Percentiles rank a stretch among this genome's conserved stretches.
These are phyloP conservation scores for Debaryomycetaceae sp. DNA, from an alignment of 1,139 yeast genomes.

Conservation along the genomic window DNA sequence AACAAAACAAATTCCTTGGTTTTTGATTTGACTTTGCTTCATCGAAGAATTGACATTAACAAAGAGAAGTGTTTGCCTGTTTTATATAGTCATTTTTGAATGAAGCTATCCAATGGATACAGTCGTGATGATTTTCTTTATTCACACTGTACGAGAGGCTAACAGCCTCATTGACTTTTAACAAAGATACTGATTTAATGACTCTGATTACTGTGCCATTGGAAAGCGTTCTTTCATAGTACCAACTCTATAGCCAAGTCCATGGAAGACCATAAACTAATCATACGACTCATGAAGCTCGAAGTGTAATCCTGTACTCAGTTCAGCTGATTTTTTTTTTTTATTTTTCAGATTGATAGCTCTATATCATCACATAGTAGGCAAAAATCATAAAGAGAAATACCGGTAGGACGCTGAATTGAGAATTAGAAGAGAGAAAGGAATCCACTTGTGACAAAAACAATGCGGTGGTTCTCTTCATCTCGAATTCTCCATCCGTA, in stretches of 20 bases:
- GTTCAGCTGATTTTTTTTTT: not conserved
- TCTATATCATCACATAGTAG: not conserved
- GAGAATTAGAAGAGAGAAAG: not conserved
- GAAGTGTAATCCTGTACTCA: not conserved
- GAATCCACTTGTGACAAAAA: not conserved
- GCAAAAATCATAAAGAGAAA: not conserved
- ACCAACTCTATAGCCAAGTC: not conserved
- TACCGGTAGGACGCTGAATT: not conserved
- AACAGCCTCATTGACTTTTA: conserved; percentile 48
- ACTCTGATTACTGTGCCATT: conserved; percentile 47
- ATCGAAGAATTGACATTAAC: not conserved
- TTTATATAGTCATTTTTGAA: conserved; percentile 7
- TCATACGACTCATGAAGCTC: not conserved
- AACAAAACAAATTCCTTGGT: conserved; percentile 1
- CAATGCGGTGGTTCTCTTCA: not conserved
- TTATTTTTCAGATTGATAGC: not conserved
- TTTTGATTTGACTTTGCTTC: not conserved
- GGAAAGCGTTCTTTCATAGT: not conserved
- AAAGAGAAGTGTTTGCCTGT: conserved; percentile 3
- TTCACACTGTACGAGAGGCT: conserved; percentile 65
- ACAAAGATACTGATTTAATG: conserved; percentile 72
- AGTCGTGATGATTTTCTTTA: conserved; percentile 51
- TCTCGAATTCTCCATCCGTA: not conserved
- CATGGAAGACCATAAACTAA: not conserved
- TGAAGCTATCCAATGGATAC: conserved; percentile 2